Evolutionary conservation across 2,329 filamentous ascomycete species (phyloP).

Genomic region (Fusarium robinianum): DNA sequence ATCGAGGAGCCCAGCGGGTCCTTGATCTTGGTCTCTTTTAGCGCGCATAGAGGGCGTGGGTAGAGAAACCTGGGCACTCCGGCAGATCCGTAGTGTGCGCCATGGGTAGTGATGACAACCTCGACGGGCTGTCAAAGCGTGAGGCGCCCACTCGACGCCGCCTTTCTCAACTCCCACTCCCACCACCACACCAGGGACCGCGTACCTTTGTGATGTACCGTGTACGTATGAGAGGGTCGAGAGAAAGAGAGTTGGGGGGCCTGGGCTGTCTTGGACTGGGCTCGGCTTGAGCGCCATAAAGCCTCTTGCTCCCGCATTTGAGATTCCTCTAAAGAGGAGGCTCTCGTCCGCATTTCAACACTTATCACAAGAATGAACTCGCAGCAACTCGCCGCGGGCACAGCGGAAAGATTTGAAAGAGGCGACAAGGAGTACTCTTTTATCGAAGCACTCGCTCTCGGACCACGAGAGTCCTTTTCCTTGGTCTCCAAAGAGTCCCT

Average conservation of each 20-base stretch:
- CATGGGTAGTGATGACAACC: conserved; percentile 23
- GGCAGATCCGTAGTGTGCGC: conserved; percentile 32
- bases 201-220: too few relatives aligned
- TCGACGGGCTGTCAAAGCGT: not conserved
- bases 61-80: conserved; percentile 23
- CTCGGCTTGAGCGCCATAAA: conserved; percentile 33
- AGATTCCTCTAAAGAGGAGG: conserved; percentile 23
- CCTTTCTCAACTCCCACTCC: not conserved
- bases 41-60: conserved; percentile 4
- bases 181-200: not conserved
- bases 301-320: conserved; percentile 27
- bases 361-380: conserved; percentile 29
- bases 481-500: conserved; percentile 37
- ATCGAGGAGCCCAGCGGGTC: conserved; percentile 13
- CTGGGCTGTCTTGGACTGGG: conserved; percentile 16
- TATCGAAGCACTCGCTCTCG: conserved; percentile 38
- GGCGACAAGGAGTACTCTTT: conserved; percentile 40
- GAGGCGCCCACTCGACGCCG: conserved; percentile 1
- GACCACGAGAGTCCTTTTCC: conserved; percentile 34
- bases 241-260: not conserved
- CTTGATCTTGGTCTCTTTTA: conserved; percentile 26
- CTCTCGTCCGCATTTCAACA: conserved; percentile 9
- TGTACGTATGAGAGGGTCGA: too few relatives aligned
- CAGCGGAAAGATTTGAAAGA: conserved; percentile 24
- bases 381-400: conserved; percentile 27